Base-by-base conservation (phyloP, 2,329 filamentous ascomycete genomes). In the Oidium heveae region DNA sequence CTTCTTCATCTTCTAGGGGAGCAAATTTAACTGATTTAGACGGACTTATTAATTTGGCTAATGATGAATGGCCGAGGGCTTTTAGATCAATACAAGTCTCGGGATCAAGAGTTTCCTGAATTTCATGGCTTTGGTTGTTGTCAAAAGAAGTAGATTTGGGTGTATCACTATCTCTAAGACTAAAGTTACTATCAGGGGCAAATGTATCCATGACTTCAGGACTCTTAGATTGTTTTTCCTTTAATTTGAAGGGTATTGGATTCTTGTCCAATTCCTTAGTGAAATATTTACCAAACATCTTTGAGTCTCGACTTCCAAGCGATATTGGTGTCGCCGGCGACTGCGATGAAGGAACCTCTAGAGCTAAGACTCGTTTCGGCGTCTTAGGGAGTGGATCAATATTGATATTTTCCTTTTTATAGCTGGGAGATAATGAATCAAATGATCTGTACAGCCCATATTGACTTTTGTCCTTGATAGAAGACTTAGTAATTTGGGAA, bases 341-440 rank as follows among this genome's bases (percentile, higher is more conserved):
- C 55, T 66, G 60, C 24, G 64, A 65, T 8, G 64, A 64, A 20
- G 64, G 64, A 12, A 66, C 63, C 43, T 66, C 64, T 3, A n/a
- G n/a, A n/a, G n/a, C n/a, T n/a, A n/a, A n/a, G n/a, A n/a, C n/a
- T n/a, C n/a, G n/a, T n/a, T n/a, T n/a, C n/a, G n/a, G n/a, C n/a
- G n/a, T n/a, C n/a, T n/a, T n/a, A n/a, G n/a, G n/a, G n/a, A n/a
- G n/a, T n/a, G n/a, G n/a, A n/a, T n/a, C n/a, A n/a, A n/a, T n/a
- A n/a, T n/a, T n/a, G n/a, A n/a, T n/a, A n/a, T n/a, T n/a, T n/a
- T n/a, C n/a, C n/a, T n/a, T n/a, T n/a, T n/a, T n/a, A n/a, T n/a
- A n/a, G n/a, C n/a, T n/a, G n/a, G n/a, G n/a, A n/a, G n/a, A n/a
- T n/a, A n/a, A n/a, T n/a, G n/a, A n/a, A n/a, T n/a, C n/a, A n/a